Evolutionary conservation across 2,329 filamentous ascomycete genomes (phyloP).

Genomic region (Fusarium humuli): DNA sequence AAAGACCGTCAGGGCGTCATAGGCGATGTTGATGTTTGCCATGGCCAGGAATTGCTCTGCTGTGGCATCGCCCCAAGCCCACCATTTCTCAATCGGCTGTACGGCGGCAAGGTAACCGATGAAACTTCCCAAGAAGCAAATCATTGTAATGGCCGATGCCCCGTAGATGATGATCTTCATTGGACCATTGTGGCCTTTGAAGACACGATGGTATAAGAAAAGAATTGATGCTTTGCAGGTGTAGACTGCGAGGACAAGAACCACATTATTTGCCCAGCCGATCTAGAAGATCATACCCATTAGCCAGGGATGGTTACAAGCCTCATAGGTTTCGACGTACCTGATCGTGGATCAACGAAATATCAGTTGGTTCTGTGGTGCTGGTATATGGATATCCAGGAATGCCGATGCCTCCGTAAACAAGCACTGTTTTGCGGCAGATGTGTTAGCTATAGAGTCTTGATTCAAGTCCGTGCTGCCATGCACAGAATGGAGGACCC

Average conservation of each 20-base stretch:
- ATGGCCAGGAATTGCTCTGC: slow-evolving; percentile 14
- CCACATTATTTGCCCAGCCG: slow-evolving; percentile 4
- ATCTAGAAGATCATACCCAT: neutral
- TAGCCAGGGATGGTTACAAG: rapidly evolving
- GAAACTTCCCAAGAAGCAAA: slow-evolving; percentile 13
- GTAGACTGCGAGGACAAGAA: slow-evolving; percentile 12
- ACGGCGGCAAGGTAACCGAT: slow-evolving; percentile 9
- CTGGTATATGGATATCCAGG: slow-evolving; percentile 18
- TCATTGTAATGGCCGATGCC: neutral
- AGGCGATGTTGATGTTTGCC: slow-evolving; percentile 9
- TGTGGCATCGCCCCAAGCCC: slow-evolving; percentile 18
- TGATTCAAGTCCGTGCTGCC: rapidly evolving
- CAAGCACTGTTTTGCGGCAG: neutral
- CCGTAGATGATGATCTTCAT: slow-evolving; percentile 10
- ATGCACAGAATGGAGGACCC: neutral
- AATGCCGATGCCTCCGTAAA: slow-evolving; percentile 11
- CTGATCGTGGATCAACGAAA: slow-evolving; percentile 11
- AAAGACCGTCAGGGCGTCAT: slow-evolving; percentile 7
- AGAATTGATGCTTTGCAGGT: slow-evolving; percentile 14
- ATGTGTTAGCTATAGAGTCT: neutral
- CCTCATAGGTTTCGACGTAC: rapidly evolving
- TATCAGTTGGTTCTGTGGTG: slow-evolving; percentile 12
- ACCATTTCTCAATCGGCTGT: slow-evolving; percentile 12
- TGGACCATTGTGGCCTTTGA: slow-evolving; percentile 5
- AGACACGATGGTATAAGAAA: slow-evolving; percentile 12